Base-by-base conservation (phyloP, 2,329 filamentous ascomycete species). In the Fusarium concolor region DNA sequence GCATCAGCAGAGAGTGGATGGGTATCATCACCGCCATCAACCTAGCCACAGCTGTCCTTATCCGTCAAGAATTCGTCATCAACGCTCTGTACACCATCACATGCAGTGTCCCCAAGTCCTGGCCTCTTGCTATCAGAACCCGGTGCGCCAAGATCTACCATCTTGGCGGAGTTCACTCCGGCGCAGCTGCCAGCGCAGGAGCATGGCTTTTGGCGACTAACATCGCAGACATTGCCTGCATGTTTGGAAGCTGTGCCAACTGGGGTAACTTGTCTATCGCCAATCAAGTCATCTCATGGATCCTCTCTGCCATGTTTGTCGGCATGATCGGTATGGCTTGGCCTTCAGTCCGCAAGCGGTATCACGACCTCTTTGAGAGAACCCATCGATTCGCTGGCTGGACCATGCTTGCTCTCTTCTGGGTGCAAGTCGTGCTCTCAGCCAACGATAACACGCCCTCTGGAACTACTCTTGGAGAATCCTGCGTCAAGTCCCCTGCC, bases 321-420 rank as follows among this genome's bases (percentile, higher is more conserved):
- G 74, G 80, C 22, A 90, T 93, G 73, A 81, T 91, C 42, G 77
- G 80, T 46, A 85, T 89, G 52, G 89, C 92, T 1, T 85, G 90
- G 74, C 91, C 92, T 2, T 75, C 77, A 10, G 81, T 93, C 57
- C 87, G 92, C 24, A 81, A 83, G 69, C 84, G 81, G 29, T 82
- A 84, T 64, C 92, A 94, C 79, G 86, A 94, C 76, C 78, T 84
- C 43, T 94, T 93, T 73, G 92, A 94, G 79, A 79, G 86, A 49
- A 85, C 85, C 31, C 92, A 94, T 77, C 89, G 91, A 28, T 93
- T 91, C 74, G 85, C 85, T 10, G 91, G 90, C 10, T 94, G 91
- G 91, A 82, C 84, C 3, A 83, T 87, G 35, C 82, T 93, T 2
- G 81, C 79, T 2, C 79, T 93, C n/a, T 90, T 94, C 74, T 91